A percentile compares a stretch with the other conserved stretches of the same genome.
These are phyloP conservation scores for Polysphondylium violaceum DNA, from an alignment of 78 protist genomes.

Conservation along the genomic window DNA sequence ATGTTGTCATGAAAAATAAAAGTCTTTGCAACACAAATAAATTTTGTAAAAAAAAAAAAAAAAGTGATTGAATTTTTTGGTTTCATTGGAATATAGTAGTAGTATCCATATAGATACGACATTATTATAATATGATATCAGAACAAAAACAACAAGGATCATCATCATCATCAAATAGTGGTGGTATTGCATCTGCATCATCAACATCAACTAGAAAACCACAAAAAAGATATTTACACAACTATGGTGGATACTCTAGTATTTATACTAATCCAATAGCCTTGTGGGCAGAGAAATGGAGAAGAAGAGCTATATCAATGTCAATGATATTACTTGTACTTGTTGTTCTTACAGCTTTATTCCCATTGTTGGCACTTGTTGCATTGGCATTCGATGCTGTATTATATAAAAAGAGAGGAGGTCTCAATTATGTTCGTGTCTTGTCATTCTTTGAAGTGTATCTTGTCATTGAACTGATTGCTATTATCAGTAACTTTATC, in stretches of 20 bases:
- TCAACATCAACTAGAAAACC: not conserved
- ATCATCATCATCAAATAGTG: too few species aligned
- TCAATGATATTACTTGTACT: conserved; percentile 35
- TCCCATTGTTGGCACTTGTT: conserved; percentile 53
- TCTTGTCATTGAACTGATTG: conserved; percentile 49
- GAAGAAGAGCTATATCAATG: conserved; percentile 50
- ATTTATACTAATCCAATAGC: not conserved
- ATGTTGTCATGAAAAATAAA: too few species aligned
- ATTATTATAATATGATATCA: not conserved
- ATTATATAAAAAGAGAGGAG: conserved; percentile 14
- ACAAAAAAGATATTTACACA: conserved; percentile 48
- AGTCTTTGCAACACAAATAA: too few species aligned
- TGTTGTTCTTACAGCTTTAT: conserved; percentile 12
- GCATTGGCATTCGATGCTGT: conserved; percentile 36
- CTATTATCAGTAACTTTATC: conserved; percentile 22
- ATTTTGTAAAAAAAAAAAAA: too few species aligned
- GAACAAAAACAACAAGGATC: not conserved
- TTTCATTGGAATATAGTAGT: too few species aligned
- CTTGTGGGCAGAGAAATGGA: conserved; percentile 72
- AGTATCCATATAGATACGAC: too few species aligned
- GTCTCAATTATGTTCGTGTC: conserved; percentile 58
- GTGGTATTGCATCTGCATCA: conserved; percentile 12
- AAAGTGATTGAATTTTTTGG: too few species aligned
- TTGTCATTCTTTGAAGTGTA: conserved; percentile 55
- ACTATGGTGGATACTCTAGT: conserved; percentile 71